These are phyloP conservation scores for Salicornia ramosissima DNA, from an alignment of 148 eudicot species.

Conservation along the genomic window DNA sequence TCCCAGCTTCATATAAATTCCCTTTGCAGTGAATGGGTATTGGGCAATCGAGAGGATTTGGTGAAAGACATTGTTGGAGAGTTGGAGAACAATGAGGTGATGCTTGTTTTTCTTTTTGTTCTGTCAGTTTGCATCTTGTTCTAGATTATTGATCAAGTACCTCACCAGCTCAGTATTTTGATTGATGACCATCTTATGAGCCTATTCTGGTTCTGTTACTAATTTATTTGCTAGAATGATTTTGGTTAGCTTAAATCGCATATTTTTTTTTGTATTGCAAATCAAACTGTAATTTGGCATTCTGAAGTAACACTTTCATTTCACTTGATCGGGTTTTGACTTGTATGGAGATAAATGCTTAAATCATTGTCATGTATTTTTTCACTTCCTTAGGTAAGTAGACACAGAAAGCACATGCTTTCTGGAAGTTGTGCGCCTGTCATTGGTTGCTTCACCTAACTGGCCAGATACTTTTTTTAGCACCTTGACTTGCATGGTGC, in stretches of 20 bases:
- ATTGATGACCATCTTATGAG: not conserved
- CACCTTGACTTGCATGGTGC: too few species aligned
- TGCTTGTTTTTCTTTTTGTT: slow-evolving; percentile 1
- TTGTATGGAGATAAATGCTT: too few species aligned
- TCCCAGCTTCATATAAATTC: not conserved
- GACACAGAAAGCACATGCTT: too few species aligned
- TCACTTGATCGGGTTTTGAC: too few species aligned
- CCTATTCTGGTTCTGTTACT: not conserved
- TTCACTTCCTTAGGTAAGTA: too few species aligned
- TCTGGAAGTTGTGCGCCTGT: too few species aligned
- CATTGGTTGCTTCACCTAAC: too few species aligned
- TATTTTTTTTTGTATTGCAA: too few species aligned
- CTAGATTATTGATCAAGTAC: not conserved
- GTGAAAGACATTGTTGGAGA: slow-evolving; percentile 84
- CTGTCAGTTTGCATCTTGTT: not conserved
- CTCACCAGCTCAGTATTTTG: not conserved
- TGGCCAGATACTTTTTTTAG: too few species aligned
- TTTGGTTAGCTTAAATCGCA: not conserved
- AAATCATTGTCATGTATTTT: too few species aligned
- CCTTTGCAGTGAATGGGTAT: slow-evolving; percentile 88
- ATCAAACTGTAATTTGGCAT: too few species aligned
- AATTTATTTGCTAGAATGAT: not conserved
- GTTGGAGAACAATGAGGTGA: slow-evolving; percentile 88
- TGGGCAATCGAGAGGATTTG: slow-evolving; percentile 94
- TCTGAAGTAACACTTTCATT: too few species aligned